Conservation (phyloP, 805 yeast genomes). For the Nakazawaea molendinolei region DNA sequence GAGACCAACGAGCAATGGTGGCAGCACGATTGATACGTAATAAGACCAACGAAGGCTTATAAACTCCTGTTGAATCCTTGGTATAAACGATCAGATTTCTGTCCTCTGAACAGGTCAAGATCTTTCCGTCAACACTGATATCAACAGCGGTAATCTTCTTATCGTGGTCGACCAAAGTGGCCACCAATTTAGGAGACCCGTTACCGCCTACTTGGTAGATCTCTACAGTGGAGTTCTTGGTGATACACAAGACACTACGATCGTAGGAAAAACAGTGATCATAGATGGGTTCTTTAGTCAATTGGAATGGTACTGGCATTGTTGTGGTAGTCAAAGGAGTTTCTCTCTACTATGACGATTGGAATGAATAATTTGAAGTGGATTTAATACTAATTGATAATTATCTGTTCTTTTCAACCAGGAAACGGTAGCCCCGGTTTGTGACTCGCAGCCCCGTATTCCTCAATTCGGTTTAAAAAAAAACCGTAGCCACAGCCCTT, state of each 20-base stretch:
- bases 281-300: constrained; percentile 81
- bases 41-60: constrained; percentile 85
- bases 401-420: too few relatives aligned
- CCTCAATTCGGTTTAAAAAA: too few relatives aligned
- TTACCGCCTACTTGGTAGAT: constrained; percentile 59
- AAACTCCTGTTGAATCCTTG: constrained; percentile 46
- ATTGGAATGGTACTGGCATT: constrained; percentile 42
- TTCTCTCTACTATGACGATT: constrained; percentile 30
- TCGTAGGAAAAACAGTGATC: constrained; percentile 86
- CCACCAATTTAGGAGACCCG: constrained; percentile 61
- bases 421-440: too few relatives aligned
- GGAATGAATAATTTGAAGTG: too few relatives aligned
- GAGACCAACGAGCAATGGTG: constrained; percentile 91
- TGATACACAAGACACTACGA: constrained; percentile 60
- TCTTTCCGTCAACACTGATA: constrained; percentile 78
- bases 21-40: constrained; percentile 94
- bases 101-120: constrained; percentile 96
- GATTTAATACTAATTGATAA: too few relatives aligned
- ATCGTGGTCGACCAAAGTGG: constrained; percentile 78
- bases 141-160: constrained; percentile 94
- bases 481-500: too few relatives aligned
- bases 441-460: too few relatives aligned
- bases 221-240: constrained; percentile 72
- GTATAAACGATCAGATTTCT: constrained; percentile 95
- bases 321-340: constrained; percentile 27